Base-by-base conservation (phyloP, 2,329 filamentous ascomycete species). In the Fusarium acutatum region DNA sequence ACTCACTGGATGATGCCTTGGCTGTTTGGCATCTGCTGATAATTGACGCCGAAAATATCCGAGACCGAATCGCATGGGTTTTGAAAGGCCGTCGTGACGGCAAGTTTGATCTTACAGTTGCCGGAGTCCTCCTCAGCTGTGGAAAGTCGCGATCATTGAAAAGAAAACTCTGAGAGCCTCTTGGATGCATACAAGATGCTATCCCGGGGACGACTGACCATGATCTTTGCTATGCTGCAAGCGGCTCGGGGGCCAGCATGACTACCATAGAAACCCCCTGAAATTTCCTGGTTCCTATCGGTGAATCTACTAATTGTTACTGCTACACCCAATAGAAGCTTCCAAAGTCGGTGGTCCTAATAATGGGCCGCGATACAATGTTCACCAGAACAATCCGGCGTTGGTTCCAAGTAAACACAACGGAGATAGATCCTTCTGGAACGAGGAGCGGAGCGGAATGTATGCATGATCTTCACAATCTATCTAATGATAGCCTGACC, bases 341-440 rank as follows among this genome's bases (percentile, higher is more conserved):
- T 41, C 13, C 13, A 10, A 10, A n/a, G 38, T 38, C 13, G 20
- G 8, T 38, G 12, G 20, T 18, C 35, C 35, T 12, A 20, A 12
- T 8, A 12, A 8, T 22, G 12, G 37, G 15, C 20, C 11, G 20
- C 12, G 37, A 38, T 5, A 8, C 7, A 41, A n/a, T 10, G 38
- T n/a, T 41, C 22, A 14, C 38, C 38, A 15, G 7, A n/a, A 15
- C 38, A 15, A 10, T n/a, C 2, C 38, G 22, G 10, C 22, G 2
- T 0, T 40, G 22, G 38, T 4, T 40, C 7, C 20, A 40, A 4
- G 5, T 40, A 1, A n/a, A 41, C 8, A 41, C 40, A 0, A 6
- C 11, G 22, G 22, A 41, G 14, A n/a, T 15, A 17, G 40, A 41
- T 22, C 15, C 15, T 24, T 24, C 22, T n/a, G 14, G 17, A n/a